Evolutionary conservation across 2,329 filamentous ascomycete genomes (phyloP).

Genomic region (Parafenestella ontariensis): DNA sequence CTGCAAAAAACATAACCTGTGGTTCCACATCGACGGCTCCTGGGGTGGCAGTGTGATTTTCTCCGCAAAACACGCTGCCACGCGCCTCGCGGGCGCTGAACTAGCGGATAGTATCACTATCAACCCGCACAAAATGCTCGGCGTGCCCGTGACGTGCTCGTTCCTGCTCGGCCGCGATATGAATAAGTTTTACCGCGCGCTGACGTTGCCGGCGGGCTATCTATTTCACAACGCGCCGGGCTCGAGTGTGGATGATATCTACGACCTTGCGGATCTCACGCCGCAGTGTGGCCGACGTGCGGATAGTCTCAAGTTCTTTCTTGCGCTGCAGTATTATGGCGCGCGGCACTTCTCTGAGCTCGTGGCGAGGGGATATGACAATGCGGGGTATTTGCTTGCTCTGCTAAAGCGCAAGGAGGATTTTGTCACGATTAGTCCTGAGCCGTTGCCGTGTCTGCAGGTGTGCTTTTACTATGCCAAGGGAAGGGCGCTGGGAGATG

Average conservation of each 20-base stretch:
- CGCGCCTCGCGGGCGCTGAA: constrained; percentile 73
- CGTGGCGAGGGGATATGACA: constrained; percentile 72
- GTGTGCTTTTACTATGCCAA: constrained; percentile 91
- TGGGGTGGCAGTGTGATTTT: constrained; percentile 91
- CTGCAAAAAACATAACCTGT: constrained; percentile 75
- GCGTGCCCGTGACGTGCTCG: constrained; percentile 86
- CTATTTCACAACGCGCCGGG: constrained; percentile 53
- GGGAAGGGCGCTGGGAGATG: constrained; percentile 57
- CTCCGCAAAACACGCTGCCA: constrained; percentile 60
- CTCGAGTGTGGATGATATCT: constrained; percentile 60
- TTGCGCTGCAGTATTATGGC: constrained; percentile 91
- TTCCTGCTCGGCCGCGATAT: constrained; percentile 84
- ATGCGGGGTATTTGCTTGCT: constrained; percentile 72
- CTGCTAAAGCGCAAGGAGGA: constrained; percentile 63
- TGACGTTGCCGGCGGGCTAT: constrained; percentile 87
- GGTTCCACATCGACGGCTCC: constrained; percentile 91
- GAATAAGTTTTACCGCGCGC: constrained; percentile 78
- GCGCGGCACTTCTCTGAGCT: constrained; percentile 70
- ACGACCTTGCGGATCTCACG: constrained; percentile 91
- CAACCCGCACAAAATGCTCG: constrained; percentile 98
- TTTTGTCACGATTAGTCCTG: constrained; percentile 75
- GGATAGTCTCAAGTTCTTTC: constrained; percentile 84
- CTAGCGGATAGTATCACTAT: constrained; percentile 83
- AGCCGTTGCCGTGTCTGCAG: constrained; percentile 82
- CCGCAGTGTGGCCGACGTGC: constrained; percentile 90